Evolutionary conservation across 495 filamentous ascomycete genomes (phyloP), one percentile per base, ranked within the genome.

Genomic region (Aspergillus wentii): DNA sequence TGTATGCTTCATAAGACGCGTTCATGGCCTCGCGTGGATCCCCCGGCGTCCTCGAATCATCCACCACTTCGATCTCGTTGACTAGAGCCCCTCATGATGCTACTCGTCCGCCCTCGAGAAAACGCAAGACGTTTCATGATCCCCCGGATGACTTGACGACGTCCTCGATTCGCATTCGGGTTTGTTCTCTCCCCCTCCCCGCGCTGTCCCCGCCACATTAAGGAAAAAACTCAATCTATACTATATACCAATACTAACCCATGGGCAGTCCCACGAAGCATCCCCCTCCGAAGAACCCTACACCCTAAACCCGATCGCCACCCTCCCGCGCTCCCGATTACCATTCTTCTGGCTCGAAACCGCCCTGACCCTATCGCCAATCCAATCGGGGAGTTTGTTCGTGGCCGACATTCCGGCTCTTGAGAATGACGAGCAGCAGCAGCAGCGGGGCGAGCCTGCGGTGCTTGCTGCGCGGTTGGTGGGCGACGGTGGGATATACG

Each of bases 381-480:
- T 76, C 4, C 58, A 70, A 9, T 68, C 74, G 3, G 69, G 74
- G 16, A 60, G 62, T 31, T 56, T 74, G 16, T 84, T 78, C 56
- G 71, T 74, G 21, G 73, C 79, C 3, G 71, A 74, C 42, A 77
- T 84, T 27, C 76, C 76, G 30, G 69, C 77, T 17, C 56, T 86
- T 16, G 80, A 85, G 38, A 62, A 72, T 30, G 76, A 80, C 35
- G 57, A 71, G 17, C 44, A 40, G 11, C 57, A 71, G 17, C 44
- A 40, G 11, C 19, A 38, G 17, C 30, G 40, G 17, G 27, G 29
- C 2, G 60, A 65, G 29, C 53, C 58, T 1, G 52, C 41, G 23
- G 70, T 94, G 1, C 74, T 95, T 8, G 72, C 88, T 28, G 85
- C 82, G 19, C 69, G 79, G 33, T 66, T 79, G 16, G 71, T 80